A percentile compares a stretch with the other conserved stretches of the same genome.
phyloP scores from a whole-genome alignment of 2,329 filamentous ascomycete species.

The Tympanopsis confertula region DNA sequence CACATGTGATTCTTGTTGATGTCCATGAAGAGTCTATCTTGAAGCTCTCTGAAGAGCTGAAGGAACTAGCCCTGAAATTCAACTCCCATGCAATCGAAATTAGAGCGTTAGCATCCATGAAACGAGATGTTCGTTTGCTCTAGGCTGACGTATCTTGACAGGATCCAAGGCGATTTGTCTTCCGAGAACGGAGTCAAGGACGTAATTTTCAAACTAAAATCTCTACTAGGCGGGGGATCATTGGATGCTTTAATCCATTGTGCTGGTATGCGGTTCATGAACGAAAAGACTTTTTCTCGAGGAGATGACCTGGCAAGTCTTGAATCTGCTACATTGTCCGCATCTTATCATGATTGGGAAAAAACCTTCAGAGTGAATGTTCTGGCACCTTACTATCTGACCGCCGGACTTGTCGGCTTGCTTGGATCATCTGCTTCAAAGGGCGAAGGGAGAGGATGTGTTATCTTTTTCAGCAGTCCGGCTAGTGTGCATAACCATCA shows the following conservation, averaged over 20 bases:
- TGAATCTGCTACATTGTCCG: constrained; percentile 6
- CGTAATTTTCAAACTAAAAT: constrained; percentile 2
- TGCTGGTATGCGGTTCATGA: constrained; percentile 6
- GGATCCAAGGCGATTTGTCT: constrained; percentile 6
- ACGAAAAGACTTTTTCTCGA: constrained; percentile 4
- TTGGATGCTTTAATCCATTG: constrained; percentile 6
- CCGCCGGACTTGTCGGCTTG: constrained; percentile 7
- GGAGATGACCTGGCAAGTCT: constrained; percentile 5
- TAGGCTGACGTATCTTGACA: constrained; percentile 2
- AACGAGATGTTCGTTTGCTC: too few relatives aligned
- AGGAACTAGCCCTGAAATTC: constrained; percentile 1
- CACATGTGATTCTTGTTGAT: constrained; percentile 7
- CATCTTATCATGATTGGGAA: constrained; percentile 7
- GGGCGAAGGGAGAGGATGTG: constrained; percentile 8
- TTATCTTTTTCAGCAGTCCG: constrained; percentile 10
- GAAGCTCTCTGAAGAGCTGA: constrained; percentile 3
- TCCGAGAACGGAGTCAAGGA: constrained; percentile 5
- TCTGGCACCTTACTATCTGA: constrained; percentile 8
- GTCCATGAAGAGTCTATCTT: constrained; percentile 6
- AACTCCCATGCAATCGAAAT: not conserved
- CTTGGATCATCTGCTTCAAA: constrained; percentile 7
- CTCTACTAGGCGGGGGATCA: constrained; percentile 1
- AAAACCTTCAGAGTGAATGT: constrained; percentile 7
- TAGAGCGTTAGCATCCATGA: too few relatives aligned
- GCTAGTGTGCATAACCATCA: constrained; percentile 9